Conservation (phyloP, 768 basidiomycete genomes). For the Gymnopilus dilepis region DNA sequence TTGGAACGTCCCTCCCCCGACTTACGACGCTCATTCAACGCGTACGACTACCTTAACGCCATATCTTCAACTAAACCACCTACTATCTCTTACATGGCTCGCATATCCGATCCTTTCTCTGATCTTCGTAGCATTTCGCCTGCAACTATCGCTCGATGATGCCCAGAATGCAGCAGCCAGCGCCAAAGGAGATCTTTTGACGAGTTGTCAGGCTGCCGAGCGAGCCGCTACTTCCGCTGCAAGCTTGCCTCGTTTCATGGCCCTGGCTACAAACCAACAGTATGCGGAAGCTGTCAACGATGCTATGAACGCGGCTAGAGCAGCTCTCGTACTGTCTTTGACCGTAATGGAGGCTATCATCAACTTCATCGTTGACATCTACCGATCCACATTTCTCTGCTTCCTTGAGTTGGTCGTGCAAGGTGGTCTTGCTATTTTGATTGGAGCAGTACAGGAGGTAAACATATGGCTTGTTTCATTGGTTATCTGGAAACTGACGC, state of each 20-base stretch:
- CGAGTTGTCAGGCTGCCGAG: conserved; percentile 88
- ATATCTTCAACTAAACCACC: conserved; percentile 82
- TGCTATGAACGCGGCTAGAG: conserved; percentile 77
- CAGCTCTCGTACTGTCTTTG: conserved; percentile 71
- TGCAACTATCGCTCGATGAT: conserved; percentile 73
- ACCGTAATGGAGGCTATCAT: conserved; percentile 88
- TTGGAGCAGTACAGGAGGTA: conserved; percentile 85
- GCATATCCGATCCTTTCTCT: conserved; percentile 91
- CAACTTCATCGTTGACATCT: conserved; percentile 91
- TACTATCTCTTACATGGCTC: conserved; percentile 89
- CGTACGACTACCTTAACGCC: conserved; percentile 62
- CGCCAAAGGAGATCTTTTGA: conserved; percentile 77
- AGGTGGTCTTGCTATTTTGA: conserved; percentile 79
- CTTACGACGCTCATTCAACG: conserved; percentile 57
- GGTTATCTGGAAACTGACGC: conserved; percentile 7
- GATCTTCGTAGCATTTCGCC: conserved; percentile 83
- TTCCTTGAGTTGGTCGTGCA: conserved; percentile 89
- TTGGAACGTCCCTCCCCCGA: conserved; percentile 55
- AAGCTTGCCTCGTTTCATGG: conserved; percentile 89
- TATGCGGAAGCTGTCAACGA: conserved; percentile 81
- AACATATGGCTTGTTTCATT: background rate
- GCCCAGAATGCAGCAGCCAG: conserved; percentile 69
- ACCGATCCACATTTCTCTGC: conserved; percentile 92
- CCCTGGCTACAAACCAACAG: conserved; percentile 81
- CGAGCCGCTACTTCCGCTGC: conserved; percentile 80